phyloP scores from a whole-genome alignment of 78 protist genomes.

The Dictyostelium discoideum region DNA sequence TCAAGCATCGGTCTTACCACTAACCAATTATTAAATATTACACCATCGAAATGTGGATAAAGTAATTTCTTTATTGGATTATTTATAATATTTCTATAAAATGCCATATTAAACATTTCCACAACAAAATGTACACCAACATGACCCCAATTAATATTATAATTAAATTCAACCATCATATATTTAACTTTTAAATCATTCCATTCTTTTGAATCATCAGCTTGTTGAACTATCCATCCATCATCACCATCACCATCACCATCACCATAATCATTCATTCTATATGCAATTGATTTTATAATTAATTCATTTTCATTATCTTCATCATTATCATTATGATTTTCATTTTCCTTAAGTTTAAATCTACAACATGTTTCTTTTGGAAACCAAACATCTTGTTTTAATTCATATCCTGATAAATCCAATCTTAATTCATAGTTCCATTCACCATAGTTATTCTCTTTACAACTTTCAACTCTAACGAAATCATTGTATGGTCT shows the following conservation, averaged over 20 bases:
- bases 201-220: slow-evolving; percentile 44
- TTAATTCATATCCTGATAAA: neutral
- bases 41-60: slow-evolving; percentile 62
- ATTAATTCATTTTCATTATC: neutral
- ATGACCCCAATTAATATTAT: slow-evolving; percentile 50
- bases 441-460: slow-evolving; percentile 13
- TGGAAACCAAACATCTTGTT: slow-evolving; percentile 53
- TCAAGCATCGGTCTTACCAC: slow-evolving; percentile 55
- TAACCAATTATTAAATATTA: slow-evolving; percentile 58
- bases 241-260: neutral
- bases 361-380: slow-evolving; percentile 14
- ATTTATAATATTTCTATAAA: slow-evolving; percentile 28
- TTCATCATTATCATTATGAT: neutral
- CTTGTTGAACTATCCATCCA: neutral
- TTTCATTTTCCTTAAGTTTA: neutral
- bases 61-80: slow-evolving; percentile 25
- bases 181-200: slow-evolving; percentile 25
- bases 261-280: neutral
- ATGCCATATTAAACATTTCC: slow-evolving; percentile 47
- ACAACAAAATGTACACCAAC: slow-evolving; percentile 54
- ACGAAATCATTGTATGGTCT: slow-evolving; percentile 35
- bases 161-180: slow-evolving; percentile 64
- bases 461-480: neutral
- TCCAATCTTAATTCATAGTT: neutral
- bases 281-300: neutral